Percentiles rank a stretch among this genome's conserved stretches.
These are phyloP conservation scores for Fraxinus ornus DNA, from an alignment of 305 asterid species.

Conservation along the genomic window DNA sequence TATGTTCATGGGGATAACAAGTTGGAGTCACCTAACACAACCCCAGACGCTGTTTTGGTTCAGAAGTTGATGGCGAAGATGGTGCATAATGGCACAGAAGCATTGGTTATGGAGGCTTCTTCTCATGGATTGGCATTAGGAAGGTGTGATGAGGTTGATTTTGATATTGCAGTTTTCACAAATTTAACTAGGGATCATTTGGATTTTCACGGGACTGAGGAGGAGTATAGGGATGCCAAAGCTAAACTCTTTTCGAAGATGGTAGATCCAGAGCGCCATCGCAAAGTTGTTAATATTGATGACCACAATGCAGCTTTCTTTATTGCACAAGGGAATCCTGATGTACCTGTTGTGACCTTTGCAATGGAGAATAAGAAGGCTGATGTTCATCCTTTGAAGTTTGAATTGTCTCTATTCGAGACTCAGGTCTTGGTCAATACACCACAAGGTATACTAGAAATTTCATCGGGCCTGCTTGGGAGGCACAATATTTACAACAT, in stretches of 20 bases:
- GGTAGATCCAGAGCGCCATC: slow-evolving; percentile 80
- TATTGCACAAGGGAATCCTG: slow-evolving; percentile 65
- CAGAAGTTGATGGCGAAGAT: slow-evolving; percentile 92
- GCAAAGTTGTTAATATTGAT: slow-evolving; percentile 81
- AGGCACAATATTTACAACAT: slow-evolving; percentile 88
- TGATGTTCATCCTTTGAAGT: slow-evolving; percentile 76
- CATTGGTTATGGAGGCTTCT: slow-evolving; percentile 87
- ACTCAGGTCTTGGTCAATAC: slow-evolving; percentile 90
- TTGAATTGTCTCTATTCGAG: slow-evolving; percentile 83
- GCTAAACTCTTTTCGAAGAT: slow-evolving; percentile 70
- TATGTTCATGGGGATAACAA: slow-evolving; percentile 83
- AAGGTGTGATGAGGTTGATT: slow-evolving; percentile 78
- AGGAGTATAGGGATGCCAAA: slow-evolving; percentile 63
- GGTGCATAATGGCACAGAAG: slow-evolving; percentile 86
- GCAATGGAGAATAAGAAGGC: slow-evolving; percentile 88
- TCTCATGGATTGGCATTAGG: slow-evolving; percentile 60
- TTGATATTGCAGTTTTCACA: slow-evolving; percentile 86
- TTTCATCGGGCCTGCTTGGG: slow-evolving; percentile 91
- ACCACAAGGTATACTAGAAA: slow-evolving; percentile 87
- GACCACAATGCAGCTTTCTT: slow-evolving; percentile 74
- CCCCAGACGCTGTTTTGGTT: slow-evolving; percentile 65
- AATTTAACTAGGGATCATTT: slow-evolving; percentile 68
- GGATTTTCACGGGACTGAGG: slow-evolving; percentile 69
- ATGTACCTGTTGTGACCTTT: slow-evolving; percentile 83
- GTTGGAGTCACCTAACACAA: slow-evolving; percentile 48